phyloP scores from a whole-genome alignment of 2,329 filamentous ascomycete genomes.

The Elsinoe fawcettii region DNA sequence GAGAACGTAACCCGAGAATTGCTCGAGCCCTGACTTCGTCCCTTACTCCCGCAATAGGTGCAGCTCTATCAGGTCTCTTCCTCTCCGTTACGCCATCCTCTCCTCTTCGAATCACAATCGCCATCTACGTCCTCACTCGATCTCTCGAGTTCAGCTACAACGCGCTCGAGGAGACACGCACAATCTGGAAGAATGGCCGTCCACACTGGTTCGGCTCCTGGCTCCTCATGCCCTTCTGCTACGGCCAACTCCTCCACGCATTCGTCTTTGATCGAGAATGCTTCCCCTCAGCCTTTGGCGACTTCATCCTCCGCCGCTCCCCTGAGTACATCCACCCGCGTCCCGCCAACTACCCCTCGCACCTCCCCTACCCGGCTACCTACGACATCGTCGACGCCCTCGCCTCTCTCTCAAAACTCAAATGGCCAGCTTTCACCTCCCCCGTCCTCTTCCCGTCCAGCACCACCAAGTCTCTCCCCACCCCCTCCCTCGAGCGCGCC shows the following conservation, averaged over 20 bases:
- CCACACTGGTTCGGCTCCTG: slow-evolving; percentile 57
- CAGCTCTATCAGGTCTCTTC: slow-evolving; percentile 75
- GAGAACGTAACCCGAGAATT: slow-evolving; percentile 71
- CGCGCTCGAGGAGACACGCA: slow-evolving; percentile 54
- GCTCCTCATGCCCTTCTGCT: slow-evolving; percentile 44
- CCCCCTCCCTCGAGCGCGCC: slow-evolving; percentile 58
- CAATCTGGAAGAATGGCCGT: slow-evolving; percentile 43
- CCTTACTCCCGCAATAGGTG: slow-evolving; percentile 82
- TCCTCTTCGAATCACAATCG: slow-evolving; percentile 67
- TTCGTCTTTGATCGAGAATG: slow-evolving; percentile 47
- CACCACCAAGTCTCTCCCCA: slow-evolving; percentile 46
- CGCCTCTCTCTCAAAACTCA: slow-evolving; percentile 68
- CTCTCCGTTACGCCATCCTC: slow-evolving; percentile 67
- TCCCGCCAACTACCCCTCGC: slow-evolving; percentile 59
- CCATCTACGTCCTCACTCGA: slow-evolving; percentile 73
- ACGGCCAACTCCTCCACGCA: slow-evolving; percentile 43
- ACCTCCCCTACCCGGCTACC: slow-evolving; percentile 64
- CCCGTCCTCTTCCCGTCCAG: slow-evolving; percentile 76
- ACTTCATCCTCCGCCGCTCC: slow-evolving; percentile 63
- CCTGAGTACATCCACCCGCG: slow-evolving; percentile 69
- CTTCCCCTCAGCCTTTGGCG: slow-evolving; percentile 49
- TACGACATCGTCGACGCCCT: slow-evolving; percentile 74
- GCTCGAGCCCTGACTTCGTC: slow-evolving; percentile 68
- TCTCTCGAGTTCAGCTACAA: slow-evolving; percentile 86
- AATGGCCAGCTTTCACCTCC: slow-evolving; percentile 82